Base-by-base conservation (phyloP, 2,329 filamentous ascomycete species). In the Nectriaceae sp. region DNA sequence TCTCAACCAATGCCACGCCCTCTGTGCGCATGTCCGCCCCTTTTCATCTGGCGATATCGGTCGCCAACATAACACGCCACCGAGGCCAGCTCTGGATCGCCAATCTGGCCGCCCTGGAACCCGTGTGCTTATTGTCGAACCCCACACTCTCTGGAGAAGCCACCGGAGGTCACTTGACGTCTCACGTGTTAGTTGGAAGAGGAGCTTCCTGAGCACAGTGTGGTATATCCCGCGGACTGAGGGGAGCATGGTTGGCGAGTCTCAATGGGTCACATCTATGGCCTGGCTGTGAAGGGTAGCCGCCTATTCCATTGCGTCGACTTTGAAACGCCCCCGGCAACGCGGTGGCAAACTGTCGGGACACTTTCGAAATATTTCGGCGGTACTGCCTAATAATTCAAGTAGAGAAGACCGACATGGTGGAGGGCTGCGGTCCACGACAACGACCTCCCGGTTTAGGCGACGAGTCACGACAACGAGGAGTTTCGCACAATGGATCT, bases 101-200 rank as follows among this genome's bases (percentile, higher is more conserved):
- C 55, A 59, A 61, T 59, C 57, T 58, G 35, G 20, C 50, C 43
- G 43, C 46, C 49, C 54, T 48, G 50, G 54, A 54, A 56, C 43
- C 56, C 61, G 57, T 53, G 49, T 42, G 49, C 52, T 38, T 45
- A 44, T 47, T 50, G 16, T 38, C 36, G 40, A 21, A 49, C 56
- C 49, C 54, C 49, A 42, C 49, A 53, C 50, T 53, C 40, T 40
- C 20, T 41, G 16, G 24, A 33, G 47, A 56, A 60, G 52, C 55
- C 49, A 49, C 51, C 36, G 22, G 6, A 24, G 19, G 49, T 60
- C 61, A 61, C 57, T 57, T 53, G 54, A 57, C 41, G 36, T 55
- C 42, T 33, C 54, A 54, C 54, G 54, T 52, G 59, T n/a, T n/a
- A n/a, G n/a, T n/a, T n/a, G n/a, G n/a, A n/a, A n/a, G n/a, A n/a